Evolutionary conservation across 2,329 filamentous ascomycete genomes (phyloP), one percentile per base, ranked within the genome.

Genomic region (Fonsecaea monophora): DNA sequence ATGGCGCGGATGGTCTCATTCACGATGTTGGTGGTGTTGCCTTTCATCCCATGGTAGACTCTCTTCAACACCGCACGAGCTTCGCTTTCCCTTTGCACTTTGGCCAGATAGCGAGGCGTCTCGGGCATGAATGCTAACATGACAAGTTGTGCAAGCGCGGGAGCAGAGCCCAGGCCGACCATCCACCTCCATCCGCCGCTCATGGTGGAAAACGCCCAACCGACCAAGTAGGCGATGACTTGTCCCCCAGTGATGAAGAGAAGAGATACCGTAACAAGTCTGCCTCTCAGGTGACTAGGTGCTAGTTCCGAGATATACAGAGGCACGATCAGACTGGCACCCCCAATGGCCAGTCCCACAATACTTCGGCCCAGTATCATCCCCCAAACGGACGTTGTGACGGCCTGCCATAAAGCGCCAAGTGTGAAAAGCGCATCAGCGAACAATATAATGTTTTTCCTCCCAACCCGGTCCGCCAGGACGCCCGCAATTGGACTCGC

Each of bases 221-320:
- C 94, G 6, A 93, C 80, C 1, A 96, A 76, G 77, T 97, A 97
- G 1, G 94, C 94, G 21, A 96, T 86, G 1, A 97, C 91, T 79
- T 97, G 94, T 0, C 94, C 94, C 10, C 91, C 82, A 0, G 94
- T 97, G 64, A 97, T 90, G 72, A 96, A 93, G 25, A 97, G 81
- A 32, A 90, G 88, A 66, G 92, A 89, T 64, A 95, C 86, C 0
- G 92, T 96, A 3, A 97, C 90, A 48, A 98, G 81, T 48, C 91
- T 82, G 13, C 94, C 94, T 62, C 94, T 83, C 68, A 91, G 87
- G 25, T 87, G 84, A 1, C 91, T 87, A 0, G 94, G 94, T 3
- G 92, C 89, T 12, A 97, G 82, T 78, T 98, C 94, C 8, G 91
- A 90, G 67, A 97, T 94, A 79, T 96, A 96, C 72, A 97, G 78